Evolutionary conservation across 176 grass and related monocot species (phyloP).

Genomic region (Stipa capillata): DNA sequence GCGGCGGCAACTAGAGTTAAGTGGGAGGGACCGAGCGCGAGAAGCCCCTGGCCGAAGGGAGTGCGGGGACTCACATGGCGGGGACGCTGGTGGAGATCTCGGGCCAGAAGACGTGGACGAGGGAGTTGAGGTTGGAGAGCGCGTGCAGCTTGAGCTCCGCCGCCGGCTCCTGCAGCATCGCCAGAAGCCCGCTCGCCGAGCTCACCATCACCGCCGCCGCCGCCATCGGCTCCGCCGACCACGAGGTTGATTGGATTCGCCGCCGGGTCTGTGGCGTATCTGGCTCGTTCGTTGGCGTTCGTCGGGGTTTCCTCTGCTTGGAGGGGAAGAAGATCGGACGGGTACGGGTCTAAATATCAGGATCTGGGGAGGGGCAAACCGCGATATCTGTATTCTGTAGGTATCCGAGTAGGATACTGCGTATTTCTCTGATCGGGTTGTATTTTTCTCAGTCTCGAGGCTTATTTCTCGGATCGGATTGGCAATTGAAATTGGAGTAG

Average conservation of each 20-base stretch:
- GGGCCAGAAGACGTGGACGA: conserved; percentile 11
- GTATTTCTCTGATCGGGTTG: not conserved
- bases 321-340: not conserved
- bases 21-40: not conserved
- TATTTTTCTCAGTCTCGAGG: not conserved
- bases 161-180: conserved; percentile 10
- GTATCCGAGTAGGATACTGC: not conserved
- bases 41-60: not conserved
- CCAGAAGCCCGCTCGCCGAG: not conserved
- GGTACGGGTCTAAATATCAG: not conserved
- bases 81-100: conserved; percentile 12
- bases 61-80: not conserved
- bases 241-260: not conserved
- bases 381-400: not conserved
- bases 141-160: conserved; percentile 12
- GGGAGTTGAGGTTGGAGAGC: conserved; percentile 7
- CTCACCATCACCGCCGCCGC: not conserved
- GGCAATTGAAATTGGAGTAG: no score
- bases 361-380: not conserved
- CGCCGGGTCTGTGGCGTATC: not conserved
- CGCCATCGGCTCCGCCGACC: not conserved
- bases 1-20: not conserved
- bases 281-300: not conserved
- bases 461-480: not conserved
- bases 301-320: not conserved